Base-by-base conservation (phyloP, 306 rosid species). In the Trifolium pratense region DNA sequence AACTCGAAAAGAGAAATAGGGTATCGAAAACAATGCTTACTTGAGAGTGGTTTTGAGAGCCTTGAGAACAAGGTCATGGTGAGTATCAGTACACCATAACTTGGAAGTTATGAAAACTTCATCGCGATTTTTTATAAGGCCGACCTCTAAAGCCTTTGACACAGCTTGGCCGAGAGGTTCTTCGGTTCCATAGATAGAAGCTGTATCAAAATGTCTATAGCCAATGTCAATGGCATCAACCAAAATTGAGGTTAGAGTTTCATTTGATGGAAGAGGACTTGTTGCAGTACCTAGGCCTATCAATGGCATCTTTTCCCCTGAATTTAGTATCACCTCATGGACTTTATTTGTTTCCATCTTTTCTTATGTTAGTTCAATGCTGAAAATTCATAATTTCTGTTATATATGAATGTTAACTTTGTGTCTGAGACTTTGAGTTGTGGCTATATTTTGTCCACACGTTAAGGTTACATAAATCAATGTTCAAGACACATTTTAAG, bases 71-170 rank as follows among this genome's bases (percentile, higher is more conserved):
- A 69, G 86, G 14, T 87, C 70, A 43, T 65, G 89, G 43, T 88
- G 84, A 9, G 92, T 78, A 69, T 82, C 79, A 13, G 37, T 36
- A 45, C 46, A 6, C 81, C 86, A 86, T 5, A 86, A 78, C 82
- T 90, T 90, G 12, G 92, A 69, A 58, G 88, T 84, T 7, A 89
- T 74, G 66, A 91, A 89, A 10, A 85, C 57, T 42, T 89, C 85
- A 12, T 84, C 73, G 3, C 88, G 59, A 10, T 58, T 69, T 5
- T 84, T 59, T 43, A 89, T 58, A 32, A 85, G 73, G 11, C 89
- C 88, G 12, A 49, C 13, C 11, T 84, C 78, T 43, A 80, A 32
- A 26, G 85, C 87, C 55, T 77, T 57, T 5, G 59, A 57, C 21
- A 84, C 75, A 32, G 85, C 87, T 65, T 77, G 29, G 29, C 87